phyloP scores from a whole-genome alignment of 2,329 filamentous ascomycete species.

The Purpureocillium lavendulum region DNA sequence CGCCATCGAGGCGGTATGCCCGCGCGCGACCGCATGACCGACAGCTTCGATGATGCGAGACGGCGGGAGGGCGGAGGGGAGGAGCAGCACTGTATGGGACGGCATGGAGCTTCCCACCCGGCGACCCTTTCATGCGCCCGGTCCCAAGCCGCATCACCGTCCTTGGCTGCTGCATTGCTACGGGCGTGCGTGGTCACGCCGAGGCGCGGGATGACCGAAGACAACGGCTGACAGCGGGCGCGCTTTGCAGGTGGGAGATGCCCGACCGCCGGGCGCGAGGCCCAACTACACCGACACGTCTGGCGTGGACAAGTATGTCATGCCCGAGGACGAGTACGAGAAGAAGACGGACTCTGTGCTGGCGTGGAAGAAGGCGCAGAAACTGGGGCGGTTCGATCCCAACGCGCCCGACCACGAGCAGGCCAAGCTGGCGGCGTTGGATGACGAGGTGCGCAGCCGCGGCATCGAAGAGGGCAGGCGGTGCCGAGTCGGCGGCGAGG shows the following conservation, averaged over 20 bases:
- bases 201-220: background rate
- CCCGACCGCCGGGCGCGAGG: constrained; percentile 64
- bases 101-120: no score
- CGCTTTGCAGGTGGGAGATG: constrained; percentile 61
- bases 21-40: no score
- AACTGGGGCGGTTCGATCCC: constrained; percentile 93
- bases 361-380: constrained; percentile 91
- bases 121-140: no score
- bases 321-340: constrained; percentile 82
- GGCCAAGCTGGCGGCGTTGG: constrained; percentile 59
- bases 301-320: constrained; percentile 78
- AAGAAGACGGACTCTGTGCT: constrained; percentile 80
- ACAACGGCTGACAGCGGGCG: constrained; percentile 15
- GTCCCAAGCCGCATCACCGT: no score
- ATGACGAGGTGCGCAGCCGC: constrained; percentile 61
- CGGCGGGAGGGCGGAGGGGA: no score
- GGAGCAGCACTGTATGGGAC: no score
- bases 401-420: constrained; percentile 66
- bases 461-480: constrained; percentile 56
- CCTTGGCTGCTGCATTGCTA: no score
- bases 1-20: no score
- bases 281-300: constrained; percentile 77
- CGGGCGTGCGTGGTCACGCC: no score
- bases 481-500: constrained; percentile 59
- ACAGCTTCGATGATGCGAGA: no score